Base-by-base conservation (phyloP, 371 early-diverging fungal species). In the Syncephalastrum contaminatum region DNA sequence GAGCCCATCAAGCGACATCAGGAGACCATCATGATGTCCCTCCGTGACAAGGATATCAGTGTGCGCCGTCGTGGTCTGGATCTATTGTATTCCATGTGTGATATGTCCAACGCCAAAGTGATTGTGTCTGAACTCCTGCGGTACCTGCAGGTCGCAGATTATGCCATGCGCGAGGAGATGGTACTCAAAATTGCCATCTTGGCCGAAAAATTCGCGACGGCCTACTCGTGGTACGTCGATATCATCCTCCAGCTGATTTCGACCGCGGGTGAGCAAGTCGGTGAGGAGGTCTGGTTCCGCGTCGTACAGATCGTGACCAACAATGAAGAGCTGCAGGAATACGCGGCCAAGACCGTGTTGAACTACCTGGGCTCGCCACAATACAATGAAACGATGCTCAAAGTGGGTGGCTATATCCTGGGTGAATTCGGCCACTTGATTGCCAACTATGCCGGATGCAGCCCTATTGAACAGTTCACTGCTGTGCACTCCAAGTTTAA, bases 151-250 rank as follows among this genome's bases (percentile, higher is more conserved):
- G 81, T 90, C 18, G 92, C 97, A 0, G 98, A 98, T 55, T 89
- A 88, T 63, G 90, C 89, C 10, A 85, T 98, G 66, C 82, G 93
- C 30, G 97, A 96, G 70, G 98, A 97, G 64, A 90, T 98, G 92
- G 97, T 95, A 15, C 81, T 98, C 45, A 97, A 97, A 67, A 96
- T 97, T 62, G 99, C 99, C 42, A 96, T 98, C 65, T 75, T 98
- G 62, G 90, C 97, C 2, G 99, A 98, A 65, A 96, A 95, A 70
- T 97, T 89, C 66, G 96, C 98, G 0, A 92, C 96, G 1, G 96
- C 96, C 60, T 93, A 92, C 63, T 87, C 92, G 16, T 98, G 99
- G 99, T 98, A 98, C 67, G 94, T 98, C 3, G 98, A 98, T 64
- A 93, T 95, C 25, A 95, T 97, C 56, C 77, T 98, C 48, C 92